Base-by-base conservation (phyloP, 768 basidiomycete genomes). In the Lentinula edodes region DNA sequence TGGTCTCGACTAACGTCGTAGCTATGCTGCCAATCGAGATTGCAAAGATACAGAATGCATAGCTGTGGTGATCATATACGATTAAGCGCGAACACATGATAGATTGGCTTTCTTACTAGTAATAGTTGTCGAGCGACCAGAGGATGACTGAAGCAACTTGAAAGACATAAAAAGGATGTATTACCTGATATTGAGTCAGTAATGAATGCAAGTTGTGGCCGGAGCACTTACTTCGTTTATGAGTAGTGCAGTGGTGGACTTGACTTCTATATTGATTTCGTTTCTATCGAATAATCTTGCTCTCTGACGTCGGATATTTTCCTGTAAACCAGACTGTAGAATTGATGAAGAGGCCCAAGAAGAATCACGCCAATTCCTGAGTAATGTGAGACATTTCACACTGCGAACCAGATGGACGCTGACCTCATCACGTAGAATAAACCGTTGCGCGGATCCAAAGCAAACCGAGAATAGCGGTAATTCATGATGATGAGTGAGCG, bases 81-180 rank as follows among this genome's bases (percentile, higher is more conserved):
- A 54, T 16, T 7, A 10, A 5, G 6, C 18, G n/a, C 39, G 28
- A 1, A 12, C 2, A 15, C 28, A 10, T 20, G 18, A 36, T n/a
- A 3, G 28, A 3, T 28, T 28, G 28, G 28, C 28, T 53, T 16
- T 4, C 96, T 72, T 98, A 98, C 69, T 98, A 98, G 66, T 89
- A 94, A 69, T 98, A 99, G 71, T 98, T 84, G 65, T 99, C 97
- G 57, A 98, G 68, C 1, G 91, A 90, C 97, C 97, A 99, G 6
- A 99, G 76, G 42, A 91, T 77, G 66, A 98, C 90, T 65, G 94
- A 97, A 54, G 93, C 93, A 65, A 98, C 88, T 80, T 99, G 97
- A 70, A 99, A 99, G 59, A 99, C 89, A 70, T 98, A 98, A 74
- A 98, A 98, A 0, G 97, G 97, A 70, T 98, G 96, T 42, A 98